phyloP scores from a whole-genome alignment of 1,284 basidiomycete species.

The Entoloma clypeatum region DNA sequence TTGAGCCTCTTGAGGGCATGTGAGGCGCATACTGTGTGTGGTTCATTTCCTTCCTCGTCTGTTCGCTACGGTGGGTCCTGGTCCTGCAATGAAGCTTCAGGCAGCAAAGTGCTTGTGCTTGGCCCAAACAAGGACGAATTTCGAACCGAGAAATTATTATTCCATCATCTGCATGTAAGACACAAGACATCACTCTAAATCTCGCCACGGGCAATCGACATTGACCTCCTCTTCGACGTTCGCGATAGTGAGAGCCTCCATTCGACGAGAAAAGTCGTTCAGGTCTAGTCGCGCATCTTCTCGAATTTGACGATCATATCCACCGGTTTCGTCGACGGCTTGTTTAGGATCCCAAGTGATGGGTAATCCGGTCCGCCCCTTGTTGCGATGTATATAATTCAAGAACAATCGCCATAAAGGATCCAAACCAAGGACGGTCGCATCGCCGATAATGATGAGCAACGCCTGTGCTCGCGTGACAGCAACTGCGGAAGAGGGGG shows the following conservation, averaged over 20 bases:
- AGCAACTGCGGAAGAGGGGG: constrained; percentile 27
- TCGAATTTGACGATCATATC: constrained; percentile 34
- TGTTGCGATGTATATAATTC: constrained; percentile 43
- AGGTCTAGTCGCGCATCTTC: constrained; percentile 41
- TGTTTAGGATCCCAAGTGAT: constrained; percentile 48
- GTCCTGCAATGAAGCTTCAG: too few relatives aligned
- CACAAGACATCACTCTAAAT: too few relatives aligned
- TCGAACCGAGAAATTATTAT: too few relatives aligned
- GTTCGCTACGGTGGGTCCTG: too few relatives aligned
- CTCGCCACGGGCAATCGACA: constrained; percentile 51
- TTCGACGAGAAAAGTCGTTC: constrained; percentile 46
- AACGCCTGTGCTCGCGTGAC: constrained; percentile 52
- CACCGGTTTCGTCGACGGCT: constrained; percentile 35
- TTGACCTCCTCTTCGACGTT: constrained; percentile 41
- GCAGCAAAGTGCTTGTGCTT: too few relatives aligned
- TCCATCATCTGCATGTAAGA: too few relatives aligned
- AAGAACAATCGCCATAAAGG: constrained; percentile 51
- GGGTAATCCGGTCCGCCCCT: constrained; percentile 44
- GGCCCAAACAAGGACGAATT: too few relatives aligned
- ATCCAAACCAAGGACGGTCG: constrained; percentile 46
- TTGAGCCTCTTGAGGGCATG: too few relatives aligned
- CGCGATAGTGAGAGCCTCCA: constrained; percentile 41
- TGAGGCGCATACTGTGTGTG: too few relatives aligned
- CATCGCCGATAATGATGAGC: constrained; percentile 55
- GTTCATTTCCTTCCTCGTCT: too few relatives aligned